These are phyloP conservation scores for Erodium texanum DNA, from an alignment of 441 rosid species.

Conservation along the genomic window DNA sequence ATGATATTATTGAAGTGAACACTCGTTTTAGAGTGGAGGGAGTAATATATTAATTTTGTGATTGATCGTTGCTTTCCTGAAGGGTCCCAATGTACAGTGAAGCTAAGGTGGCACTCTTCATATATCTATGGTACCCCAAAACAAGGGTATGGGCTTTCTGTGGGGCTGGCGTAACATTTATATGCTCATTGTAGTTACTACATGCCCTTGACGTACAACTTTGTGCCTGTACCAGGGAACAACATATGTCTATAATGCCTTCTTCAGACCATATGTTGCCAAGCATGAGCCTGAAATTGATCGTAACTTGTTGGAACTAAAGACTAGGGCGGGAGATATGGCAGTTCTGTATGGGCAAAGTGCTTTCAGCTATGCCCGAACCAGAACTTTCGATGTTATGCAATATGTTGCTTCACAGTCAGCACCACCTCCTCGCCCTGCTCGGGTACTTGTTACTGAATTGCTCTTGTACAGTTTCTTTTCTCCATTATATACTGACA, in stretches of 20 bases:
- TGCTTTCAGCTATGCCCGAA: constrained; percentile 75
- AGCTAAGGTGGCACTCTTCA: constrained; percentile 62
- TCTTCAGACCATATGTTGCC: constrained; percentile 79
- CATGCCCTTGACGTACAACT: no score
- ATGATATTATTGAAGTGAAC: background rate
- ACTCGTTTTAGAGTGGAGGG: background rate
- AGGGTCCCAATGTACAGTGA: constrained; percentile 85
- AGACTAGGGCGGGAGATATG: constrained; percentile 79
- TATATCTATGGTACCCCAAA: constrained; percentile 71
- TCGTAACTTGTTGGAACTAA: constrained; percentile 68
- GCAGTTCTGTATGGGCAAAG: constrained; percentile 63
- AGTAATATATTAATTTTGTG: constrained; percentile 6
- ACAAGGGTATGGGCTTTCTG: constrained; percentile 36
- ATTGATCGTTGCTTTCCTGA: constrained; percentile 22
- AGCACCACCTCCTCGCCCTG: constrained; percentile 42
- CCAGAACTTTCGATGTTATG: constrained; percentile 63
- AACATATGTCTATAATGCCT: constrained; percentile 75
- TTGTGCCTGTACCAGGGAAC: constrained; percentile 46
- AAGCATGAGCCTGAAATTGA: constrained; percentile 91
- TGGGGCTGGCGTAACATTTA: no score
- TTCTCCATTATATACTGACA: no score
- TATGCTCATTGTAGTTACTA: no score
- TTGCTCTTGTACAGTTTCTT: no score
- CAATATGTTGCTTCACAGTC: constrained; percentile 73
- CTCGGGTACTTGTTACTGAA: constrained; percentile 38